Conservation (phyloP, 148 eudicot genomes). For the Mesembryanthemum crystallinum region DNA sequence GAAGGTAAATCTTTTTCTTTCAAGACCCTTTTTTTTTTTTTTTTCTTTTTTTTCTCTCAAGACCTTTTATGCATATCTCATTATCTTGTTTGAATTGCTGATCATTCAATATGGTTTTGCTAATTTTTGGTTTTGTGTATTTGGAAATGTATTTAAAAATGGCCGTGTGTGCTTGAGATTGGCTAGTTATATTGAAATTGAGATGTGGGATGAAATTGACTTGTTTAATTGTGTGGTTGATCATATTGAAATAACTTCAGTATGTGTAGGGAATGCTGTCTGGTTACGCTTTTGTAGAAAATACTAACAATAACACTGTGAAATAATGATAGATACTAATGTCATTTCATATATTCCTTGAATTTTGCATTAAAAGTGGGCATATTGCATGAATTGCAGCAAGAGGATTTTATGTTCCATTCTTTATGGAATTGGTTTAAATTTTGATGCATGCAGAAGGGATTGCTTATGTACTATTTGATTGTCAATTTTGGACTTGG, state of each 20-base stretch:
- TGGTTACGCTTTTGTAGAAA: no score
- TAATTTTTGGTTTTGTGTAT: neutral
- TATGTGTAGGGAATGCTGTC: neutral
- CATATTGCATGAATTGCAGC: neutral
- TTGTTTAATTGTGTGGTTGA: neutral
- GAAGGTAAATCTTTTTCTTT: conserved; percentile 42
- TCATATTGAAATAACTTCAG: neutral
- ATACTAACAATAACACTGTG: no score
- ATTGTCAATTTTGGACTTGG: no score
- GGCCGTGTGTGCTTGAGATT: neutral
- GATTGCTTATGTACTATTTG: no score
- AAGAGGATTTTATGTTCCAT: neutral
- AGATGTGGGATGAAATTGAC: no score
- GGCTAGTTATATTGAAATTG: neutral
- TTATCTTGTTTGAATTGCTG: neutral
- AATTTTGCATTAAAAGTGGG: neutral
- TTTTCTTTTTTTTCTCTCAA: no score
- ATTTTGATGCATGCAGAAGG: neutral
- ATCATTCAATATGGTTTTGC: neutral
- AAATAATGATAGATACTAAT: neutral
- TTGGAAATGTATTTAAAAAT: neutral
- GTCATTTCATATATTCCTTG: neutral
- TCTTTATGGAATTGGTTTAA: neutral
- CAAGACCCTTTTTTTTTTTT: neutral
- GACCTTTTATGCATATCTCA: no score